Conservation (phyloP, 768 basidiomycete genomes). For the Atractiella rhizophila region DNA sequence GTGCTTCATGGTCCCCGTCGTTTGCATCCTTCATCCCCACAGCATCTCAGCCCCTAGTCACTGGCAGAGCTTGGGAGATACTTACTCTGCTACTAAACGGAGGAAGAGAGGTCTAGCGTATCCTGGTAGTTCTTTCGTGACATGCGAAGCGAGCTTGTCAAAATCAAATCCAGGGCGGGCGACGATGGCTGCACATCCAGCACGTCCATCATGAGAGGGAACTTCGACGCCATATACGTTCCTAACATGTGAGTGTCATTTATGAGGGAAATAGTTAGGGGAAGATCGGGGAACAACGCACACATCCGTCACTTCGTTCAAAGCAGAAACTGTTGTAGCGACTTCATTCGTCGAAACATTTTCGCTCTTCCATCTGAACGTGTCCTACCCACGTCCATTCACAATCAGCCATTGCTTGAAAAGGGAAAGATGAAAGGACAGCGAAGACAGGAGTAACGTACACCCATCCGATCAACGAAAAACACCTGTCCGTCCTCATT, state of each 20-base stretch:
- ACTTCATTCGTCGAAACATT: constrained; percentile 9
- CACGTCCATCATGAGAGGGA: constrained; percentile 11
- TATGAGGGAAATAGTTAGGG: not conserved
- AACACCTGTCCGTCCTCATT: constrained; percentile 4
- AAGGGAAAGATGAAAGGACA: constrained; percentile 3
- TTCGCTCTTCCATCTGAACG: constrained; percentile 12
- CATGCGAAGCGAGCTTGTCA: constrained; percentile 3
- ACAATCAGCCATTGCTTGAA: too few relatives aligned
- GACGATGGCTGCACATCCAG: constrained; percentile 12
- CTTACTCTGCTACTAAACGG: constrained; percentile 7
- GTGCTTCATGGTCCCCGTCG: constrained; percentile 7
- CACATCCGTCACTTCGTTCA: constrained; percentile 7
- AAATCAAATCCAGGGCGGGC: not conserved
- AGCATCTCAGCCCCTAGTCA: not conserved
- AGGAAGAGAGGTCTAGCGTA: constrained; percentile 12
- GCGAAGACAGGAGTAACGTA: not conserved
- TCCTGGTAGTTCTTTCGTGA: constrained; percentile 5
- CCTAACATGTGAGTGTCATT: not conserved
- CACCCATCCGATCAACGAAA: not conserved
- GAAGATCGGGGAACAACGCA: constrained; percentile 8
- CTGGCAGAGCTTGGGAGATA: not conserved
- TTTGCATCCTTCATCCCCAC: not conserved
- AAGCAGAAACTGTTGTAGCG: constrained; percentile 4
- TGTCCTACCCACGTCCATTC: too few relatives aligned
- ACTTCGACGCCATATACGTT: not conserved